These are phyloP conservation scores for Sistotremastrum suecicum DNA, from an alignment of 768 basidiomycete genomes.

Conservation along the genomic window DNA sequence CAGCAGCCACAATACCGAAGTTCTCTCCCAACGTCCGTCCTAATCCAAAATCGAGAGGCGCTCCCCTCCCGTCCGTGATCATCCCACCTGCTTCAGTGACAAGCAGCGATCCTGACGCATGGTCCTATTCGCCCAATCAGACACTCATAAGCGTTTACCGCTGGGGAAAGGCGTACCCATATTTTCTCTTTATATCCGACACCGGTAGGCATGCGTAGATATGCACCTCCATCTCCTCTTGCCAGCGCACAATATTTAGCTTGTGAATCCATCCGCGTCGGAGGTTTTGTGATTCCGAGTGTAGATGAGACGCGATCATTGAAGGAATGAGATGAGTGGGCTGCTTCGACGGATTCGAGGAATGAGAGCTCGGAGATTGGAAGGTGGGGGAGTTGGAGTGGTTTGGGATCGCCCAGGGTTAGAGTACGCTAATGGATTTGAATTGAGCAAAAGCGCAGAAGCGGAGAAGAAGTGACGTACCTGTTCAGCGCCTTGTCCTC, in stretches of 20 bases:
- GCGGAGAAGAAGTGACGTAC: slow-evolving; percentile 19
- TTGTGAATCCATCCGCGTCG: slow-evolving; percentile 88
- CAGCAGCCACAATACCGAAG: slow-evolving; percentile 76
- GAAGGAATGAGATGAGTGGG: slow-evolving; percentile 82
- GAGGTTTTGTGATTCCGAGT: slow-evolving; percentile 48
- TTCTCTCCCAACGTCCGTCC: slow-evolving; percentile 81
- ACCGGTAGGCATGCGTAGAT: slow-evolving; percentile 67
- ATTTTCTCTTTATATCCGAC: slow-evolving; percentile 85
- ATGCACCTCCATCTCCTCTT: slow-evolving; percentile 74
- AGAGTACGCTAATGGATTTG: slow-evolving; percentile 1
- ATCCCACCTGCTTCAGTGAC: slow-evolving; percentile 82
- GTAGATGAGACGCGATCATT: slow-evolving; percentile 57
- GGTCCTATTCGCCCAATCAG: slow-evolving; percentile 41
- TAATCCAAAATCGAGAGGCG: slow-evolving; percentile 69
- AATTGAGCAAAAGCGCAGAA: neutral
- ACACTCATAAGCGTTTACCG: neutral
- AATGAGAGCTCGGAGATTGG: slow-evolving; percentile 33
- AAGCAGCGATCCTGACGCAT: slow-evolving; percentile 75
- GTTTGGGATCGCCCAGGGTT: slow-evolving; percentile 1
- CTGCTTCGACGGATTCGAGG: slow-evolving; percentile 87
- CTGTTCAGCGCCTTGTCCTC: slow-evolving; percentile 74
- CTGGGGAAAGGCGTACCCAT: slow-evolving; percentile 46
- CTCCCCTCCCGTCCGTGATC: slow-evolving; percentile 74
- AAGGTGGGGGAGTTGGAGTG: neutral
- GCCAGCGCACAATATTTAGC: slow-evolving; percentile 86